Evolutionary conservation across 2,329 filamentous ascomycete species (phyloP), one percentile per base, ranked within the genome.

Genomic region (Clonostachys rhizophaga): DNA sequence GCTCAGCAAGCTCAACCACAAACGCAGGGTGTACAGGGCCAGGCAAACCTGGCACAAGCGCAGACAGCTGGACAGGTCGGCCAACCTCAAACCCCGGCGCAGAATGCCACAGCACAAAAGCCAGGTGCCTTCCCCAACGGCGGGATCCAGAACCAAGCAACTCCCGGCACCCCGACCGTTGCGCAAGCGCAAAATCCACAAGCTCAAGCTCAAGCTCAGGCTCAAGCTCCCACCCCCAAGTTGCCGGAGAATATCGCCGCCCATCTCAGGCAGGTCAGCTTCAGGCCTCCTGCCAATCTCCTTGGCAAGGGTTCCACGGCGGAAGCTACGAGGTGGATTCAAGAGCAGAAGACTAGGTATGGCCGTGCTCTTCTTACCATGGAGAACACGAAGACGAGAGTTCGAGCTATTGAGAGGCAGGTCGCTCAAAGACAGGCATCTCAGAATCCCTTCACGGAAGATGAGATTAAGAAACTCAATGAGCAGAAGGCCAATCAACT

Each of bases 1-100:
- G 49, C 54, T 52, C 47, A 48, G 43, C 56, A 55, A 33, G 24
- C 42, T n/a, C 14, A n/a, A 43, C 12, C 18, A 14, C 20, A 33
- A 18, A 35, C 43, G 10, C 33, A 12, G 5, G 33, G 30, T 17
- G 34, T 24, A 11, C 49, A 47, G 42, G 42, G 45, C 17, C 30
- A 16, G 36, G 7, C 36, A n/a, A n/a, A 39, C 14, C 36, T 12
- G 39, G 42, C 17, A 34, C 30, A 13, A n/a, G 34, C 24, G 37
- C 43, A 42, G 34, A 42, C 30, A 18, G 40, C 41, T 6, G 34
- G 24, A 11, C 14, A 17, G 16, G 12, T 16, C 36, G n/a, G 13
- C n/a, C 20, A 17, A 7, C 24, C 24, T 10, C 24, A 30, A 30
- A 30, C 24, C 33, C 45, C 18, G 40, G 16, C 37, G 37, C 37